Base-by-base conservation (phyloP, 1,284 basidiomycete species). In the Ustilago lituana region DNA sequence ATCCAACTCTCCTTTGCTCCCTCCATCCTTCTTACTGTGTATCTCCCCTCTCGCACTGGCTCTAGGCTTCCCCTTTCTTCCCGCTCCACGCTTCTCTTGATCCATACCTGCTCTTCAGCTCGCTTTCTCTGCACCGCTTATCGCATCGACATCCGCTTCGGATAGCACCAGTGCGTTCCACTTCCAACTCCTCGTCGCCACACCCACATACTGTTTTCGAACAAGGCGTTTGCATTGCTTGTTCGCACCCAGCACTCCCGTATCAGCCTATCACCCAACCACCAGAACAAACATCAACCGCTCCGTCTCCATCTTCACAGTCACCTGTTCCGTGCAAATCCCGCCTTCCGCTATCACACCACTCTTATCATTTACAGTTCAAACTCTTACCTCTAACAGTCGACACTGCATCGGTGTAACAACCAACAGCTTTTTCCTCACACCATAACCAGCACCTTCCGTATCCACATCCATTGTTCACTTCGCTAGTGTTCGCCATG, bases 401-500 rank as follows among this genome's bases (percentile, higher is more conserved):
- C 27, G 12, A 29, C 6, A 29, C 12, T 29, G 27, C 27, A 12
- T 29, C 27, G 27, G 27, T 29, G 12, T n/a, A n/a, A n/a, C n/a
- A n/a, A n/a, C n/a, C n/a, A n/a, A n/a, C n/a, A n/a, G n/a, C n/a
- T n/a, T n/a, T n/a, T n/a, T n/a, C n/a, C n/a, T n/a, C n/a, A n/a
- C n/a, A n/a, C n/a, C n/a, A n/a, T n/a, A n/a, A n/a, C n/a, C n/a
- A n/a, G n/a, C n/a, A n/a, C n/a, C n/a, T n/a, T n/a, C n/a, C n/a
- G n/a, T n/a, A n/a, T n/a, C n/a, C n/a, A n/a, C n/a, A n/a, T 41
- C 24, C 39, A 41, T 41, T 41, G 39, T n/a, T 41, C 29, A n/a
- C 15, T 41, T 26, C 39, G 11, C 27, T 7, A 29, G 27, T 10
- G 9, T 5, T 14, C 46, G 51, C 5, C 48, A 64, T 70, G 67